These are phyloP conservation scores for Melampsora larici-populina DNA, from an alignment of 1,284 basidiomycete genomes.

Conservation along the genomic window DNA sequence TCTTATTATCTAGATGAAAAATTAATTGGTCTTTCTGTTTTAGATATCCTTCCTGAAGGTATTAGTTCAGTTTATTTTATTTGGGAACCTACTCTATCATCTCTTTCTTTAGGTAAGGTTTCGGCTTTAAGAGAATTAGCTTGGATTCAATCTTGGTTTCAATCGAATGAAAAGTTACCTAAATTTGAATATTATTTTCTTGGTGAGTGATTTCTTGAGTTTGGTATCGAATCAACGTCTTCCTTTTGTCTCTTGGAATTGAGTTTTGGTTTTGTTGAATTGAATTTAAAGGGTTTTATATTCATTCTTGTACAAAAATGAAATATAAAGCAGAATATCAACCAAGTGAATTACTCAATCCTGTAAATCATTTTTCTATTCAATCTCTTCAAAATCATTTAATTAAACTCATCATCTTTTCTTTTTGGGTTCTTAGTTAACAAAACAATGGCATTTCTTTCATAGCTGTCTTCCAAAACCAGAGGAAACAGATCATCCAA, in stretches of 20 bases:
- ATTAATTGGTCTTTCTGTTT: slow-evolving; percentile 79
- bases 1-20: slow-evolving; percentile 60
- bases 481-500: background rate
- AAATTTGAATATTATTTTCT: slow-evolving; percentile 47
- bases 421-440: background rate
- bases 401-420: background rate
- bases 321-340: slow-evolving; percentile 88
- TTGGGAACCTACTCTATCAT: slow-evolving; percentile 75
- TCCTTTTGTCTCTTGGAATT: slow-evolving; percentile 47
- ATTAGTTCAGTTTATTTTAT: slow-evolving; percentile 96
- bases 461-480: background rate
- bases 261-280: background rate
- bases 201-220: too few relatives aligned
- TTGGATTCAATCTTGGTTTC: slow-evolving; percentile 59
- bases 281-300: slow-evolving; percentile 63
- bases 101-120: slow-evolving; percentile 77
- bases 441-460: background rate
- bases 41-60: slow-evolving; percentile 85
- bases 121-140: slow-evolving; percentile 70
- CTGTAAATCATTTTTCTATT: slow-evolving; percentile 58
- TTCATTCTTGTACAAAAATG: slow-evolving; percentile 92
- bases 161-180: slow-evolving; percentile 47
- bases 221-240: too few relatives aligned
- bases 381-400: background rate
- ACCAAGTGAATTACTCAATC: slow-evolving; percentile 84